Conservation (phyloP, 2,329 filamentous ascomycete genomes). For the Pseudogymnoascus sp. region DNA sequence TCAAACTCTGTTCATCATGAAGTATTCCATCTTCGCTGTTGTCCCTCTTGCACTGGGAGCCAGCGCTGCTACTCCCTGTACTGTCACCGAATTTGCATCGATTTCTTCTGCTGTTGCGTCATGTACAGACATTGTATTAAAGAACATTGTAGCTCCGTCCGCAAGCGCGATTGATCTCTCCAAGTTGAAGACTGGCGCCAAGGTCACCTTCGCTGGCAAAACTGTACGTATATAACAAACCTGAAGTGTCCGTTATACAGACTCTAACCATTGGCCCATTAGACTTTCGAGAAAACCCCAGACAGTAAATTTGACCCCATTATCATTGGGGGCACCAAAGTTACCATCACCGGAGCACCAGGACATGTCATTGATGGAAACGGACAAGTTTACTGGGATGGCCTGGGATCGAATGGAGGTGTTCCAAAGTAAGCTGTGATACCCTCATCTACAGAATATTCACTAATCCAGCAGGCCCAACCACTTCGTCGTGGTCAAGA, state of each 20-base stretch:
- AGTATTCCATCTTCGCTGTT: background rate
- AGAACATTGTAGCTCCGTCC: conserved; percentile 48
- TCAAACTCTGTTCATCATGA: background rate
- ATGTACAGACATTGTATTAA: conserved; percentile 48
- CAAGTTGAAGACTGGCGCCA: conserved; percentile 42
- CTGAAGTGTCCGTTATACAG: conserved; percentile 49
- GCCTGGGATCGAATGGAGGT: conserved; percentile 51
- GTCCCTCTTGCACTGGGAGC: background rate
- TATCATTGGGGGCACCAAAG: conserved; percentile 48
- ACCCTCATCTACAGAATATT: background rate
- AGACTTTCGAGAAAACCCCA: conserved; percentile 24
- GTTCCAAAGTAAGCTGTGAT: background rate
- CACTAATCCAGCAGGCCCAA: conserved; percentile 49
- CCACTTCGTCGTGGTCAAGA: conserved; percentile 49
- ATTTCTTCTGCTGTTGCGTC: conserved; percentile 42
- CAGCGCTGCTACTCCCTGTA: conserved; percentile 37
- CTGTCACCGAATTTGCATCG: conserved; percentile 44
- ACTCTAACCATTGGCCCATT: conserved; percentile 44
- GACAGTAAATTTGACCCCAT: conserved; percentile 22
- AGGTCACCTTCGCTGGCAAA: conserved; percentile 54
- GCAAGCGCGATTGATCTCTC: conserved; percentile 53
- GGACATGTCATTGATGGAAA: conserved; percentile 50
- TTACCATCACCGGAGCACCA: conserved; percentile 45
- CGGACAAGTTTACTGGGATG: conserved; percentile 55
- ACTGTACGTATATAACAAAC: conserved; percentile 55